A percentile compares a stretch with the other conserved stretches of the same genome.
Evolutionary conservation across 129 eudicot genomes (phyloP).

Genomic region (Solidago caesia): DNA sequence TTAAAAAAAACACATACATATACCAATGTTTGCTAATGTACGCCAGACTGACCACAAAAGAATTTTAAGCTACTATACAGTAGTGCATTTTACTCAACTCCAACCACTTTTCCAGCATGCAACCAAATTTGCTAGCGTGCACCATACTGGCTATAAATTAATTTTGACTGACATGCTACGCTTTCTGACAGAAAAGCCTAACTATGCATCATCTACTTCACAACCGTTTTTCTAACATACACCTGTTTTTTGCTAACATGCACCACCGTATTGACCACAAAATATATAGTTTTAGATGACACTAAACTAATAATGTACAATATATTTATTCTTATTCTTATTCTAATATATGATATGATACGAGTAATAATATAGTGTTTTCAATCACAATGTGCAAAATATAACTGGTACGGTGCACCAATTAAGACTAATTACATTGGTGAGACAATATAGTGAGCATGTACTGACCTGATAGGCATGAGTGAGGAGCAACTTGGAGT

Average conservation of each 20-base stretch:
- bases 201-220: not conserved
- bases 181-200: not conserved
- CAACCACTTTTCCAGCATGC: constrained; percentile 15
- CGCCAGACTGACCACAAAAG: not conserved
- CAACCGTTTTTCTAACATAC: no score
- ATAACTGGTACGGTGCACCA: not conserved
- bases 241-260: no score
- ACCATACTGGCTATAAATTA: constrained; percentile 11
- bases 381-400: no score
- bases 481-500: constrained; percentile 50
- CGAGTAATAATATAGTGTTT: no score
- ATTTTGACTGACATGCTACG: not conserved
- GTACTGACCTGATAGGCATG: constrained; percentile 67
- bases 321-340: no score
- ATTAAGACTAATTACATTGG: not conserved
- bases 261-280: no score
- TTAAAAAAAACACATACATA: not conserved
- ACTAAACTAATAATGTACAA: no score
- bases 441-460: not conserved
- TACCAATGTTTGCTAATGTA: constrained; percentile 23
- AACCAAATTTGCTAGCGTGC: constrained; percentile 2
- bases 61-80: not conserved
- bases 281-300: no score
- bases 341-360: no score
- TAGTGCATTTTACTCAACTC: not conserved